Conservation (phyloP, 352 stramenopile species). For the Phytophthora tentaculata region DNA sequence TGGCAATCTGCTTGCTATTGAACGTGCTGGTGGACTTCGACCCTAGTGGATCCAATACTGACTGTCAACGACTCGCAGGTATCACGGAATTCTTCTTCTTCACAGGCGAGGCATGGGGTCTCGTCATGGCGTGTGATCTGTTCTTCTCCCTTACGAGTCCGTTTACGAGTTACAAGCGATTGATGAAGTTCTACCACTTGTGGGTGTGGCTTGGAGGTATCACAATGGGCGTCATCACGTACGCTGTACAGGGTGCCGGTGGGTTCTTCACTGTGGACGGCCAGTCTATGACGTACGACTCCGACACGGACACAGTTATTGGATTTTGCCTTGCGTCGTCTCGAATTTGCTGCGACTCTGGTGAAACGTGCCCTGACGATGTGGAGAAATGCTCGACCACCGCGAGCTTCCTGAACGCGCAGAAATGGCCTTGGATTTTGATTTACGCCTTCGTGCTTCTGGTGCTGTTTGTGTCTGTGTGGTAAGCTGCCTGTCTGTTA, state of each 20-base stretch:
- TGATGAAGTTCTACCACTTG: conserved; percentile 90
- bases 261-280: conserved; percentile 89
- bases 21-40: conserved; percentile 87
- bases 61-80: conserved; percentile 77
- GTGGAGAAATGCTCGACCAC: conserved; percentile 51
- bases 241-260: conserved; percentile 64
- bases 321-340: conserved; percentile 88
- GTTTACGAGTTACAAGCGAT: conserved; percentile 90
- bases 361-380: conserved; percentile 44
- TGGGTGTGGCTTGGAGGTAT: conserved; percentile 88
- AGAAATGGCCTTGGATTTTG: conserved; percentile 90
- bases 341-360: conserved; percentile 73
- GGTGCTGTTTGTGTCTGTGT: conserved; percentile 85
- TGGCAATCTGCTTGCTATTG: conserved; percentile 82
- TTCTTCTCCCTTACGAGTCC: conserved; percentile 90
- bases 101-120: conserved; percentile 84
- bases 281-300: conserved; percentile 80
- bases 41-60: conserved; percentile 53
- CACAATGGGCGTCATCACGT: conserved; percentile 81
- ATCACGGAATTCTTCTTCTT: conserved; percentile 93
- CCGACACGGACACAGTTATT: conserved; percentile 67
- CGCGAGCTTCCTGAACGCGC: conserved; percentile 76
- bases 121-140: conserved; percentile 90
- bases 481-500: conserved; percentile 37
- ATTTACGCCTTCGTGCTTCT: conserved; percentile 89